Evolutionary conservation across 164 flowering plant species (phyloP), one percentile per base, ranked within the genome.

Genomic region (Kalanchoe fedtschenkoi): DNA sequence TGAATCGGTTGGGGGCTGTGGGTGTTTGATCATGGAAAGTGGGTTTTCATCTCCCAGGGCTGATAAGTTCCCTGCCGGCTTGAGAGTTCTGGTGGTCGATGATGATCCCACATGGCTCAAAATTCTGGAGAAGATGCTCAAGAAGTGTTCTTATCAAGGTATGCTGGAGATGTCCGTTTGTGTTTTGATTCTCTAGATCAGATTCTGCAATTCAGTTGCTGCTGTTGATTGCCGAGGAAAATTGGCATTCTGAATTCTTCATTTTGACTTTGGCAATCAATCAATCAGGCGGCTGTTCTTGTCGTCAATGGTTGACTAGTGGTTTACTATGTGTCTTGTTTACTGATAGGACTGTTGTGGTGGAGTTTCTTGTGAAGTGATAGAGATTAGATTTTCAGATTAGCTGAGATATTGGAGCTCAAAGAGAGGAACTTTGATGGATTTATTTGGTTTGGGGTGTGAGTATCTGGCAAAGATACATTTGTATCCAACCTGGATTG

Each of bases 101-200:
- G 65, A 63, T 63, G 65, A 63, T 51, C 58, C 33, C 24, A 63
- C 65, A 34, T 63, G 65, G 65, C 65, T 63, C 42, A 63, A 63
- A 51, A 63, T 63, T 15, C 65, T 63, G 34, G 65, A 63, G 53
- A 63, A 63, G 39, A 63, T 63, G 65, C 65, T 63, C 32, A 51
- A 47, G 35, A 63, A 51, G 65, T 63, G 65, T 28, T 63, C 57
- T 13, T 63, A 63, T 53, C 56, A 63, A 51, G 65, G 65, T 63
- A 47, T 47, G 29, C 9, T 6, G n/a, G 30, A 7, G 8, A 32
- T 58, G 8, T 8, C 4, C 30, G n/a, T 17, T 9, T 42, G 1
- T 29, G 33, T 61, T 26, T 61, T 61, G 8, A 26, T 24, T 34
- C 37, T n/a, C 13, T 34, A 6, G 4, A 21, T 58, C 42, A 15